Conservation (phyloP, 192 early-diverging fungal genomes). For the Phlyctochytrium bullatum region DNA sequence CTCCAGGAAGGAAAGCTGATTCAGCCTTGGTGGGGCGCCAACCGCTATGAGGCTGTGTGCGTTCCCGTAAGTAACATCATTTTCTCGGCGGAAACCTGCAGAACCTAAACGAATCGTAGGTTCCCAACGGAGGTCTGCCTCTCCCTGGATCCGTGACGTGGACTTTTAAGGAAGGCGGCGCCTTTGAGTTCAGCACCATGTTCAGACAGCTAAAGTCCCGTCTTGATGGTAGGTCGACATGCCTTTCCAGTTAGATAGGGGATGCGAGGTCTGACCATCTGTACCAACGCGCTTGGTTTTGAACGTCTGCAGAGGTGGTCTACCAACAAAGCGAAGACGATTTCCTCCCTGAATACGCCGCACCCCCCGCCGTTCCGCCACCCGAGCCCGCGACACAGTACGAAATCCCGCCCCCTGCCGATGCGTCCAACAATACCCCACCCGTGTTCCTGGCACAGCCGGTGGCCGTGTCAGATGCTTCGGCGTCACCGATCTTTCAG, state of each 20-base stretch:
- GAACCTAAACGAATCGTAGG: background rate
- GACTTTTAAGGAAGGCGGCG: conserved; percentile 52
- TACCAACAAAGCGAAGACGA: background rate
- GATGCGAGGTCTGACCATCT: too few species aligned
- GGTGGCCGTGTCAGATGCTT: too few species aligned
- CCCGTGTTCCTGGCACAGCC: background rate
- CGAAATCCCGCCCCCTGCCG: background rate
- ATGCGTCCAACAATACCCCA: background rate
- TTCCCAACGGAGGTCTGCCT: conserved; percentile 38
- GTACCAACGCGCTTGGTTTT: background rate
- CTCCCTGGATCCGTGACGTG: conserved; percentile 32
- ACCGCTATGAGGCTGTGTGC: conserved; percentile 35
- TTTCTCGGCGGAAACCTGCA: background rate
- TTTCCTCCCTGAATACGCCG: background rate
- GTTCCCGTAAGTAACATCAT: conserved; percentile 31
- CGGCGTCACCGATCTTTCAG: too few species aligned
- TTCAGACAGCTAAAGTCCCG: conserved; percentile 5
- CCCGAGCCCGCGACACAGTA: background rate
- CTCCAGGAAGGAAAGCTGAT: conserved; percentile 33
- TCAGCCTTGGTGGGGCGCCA: conserved; percentile 56
- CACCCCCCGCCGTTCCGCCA: background rate
- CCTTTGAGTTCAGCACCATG: conserved; percentile 45
- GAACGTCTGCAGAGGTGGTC: background rate
- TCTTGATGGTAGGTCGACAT: background rate
- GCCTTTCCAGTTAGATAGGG: background rate